Base-by-base conservation (phyloP, 495 filamentous ascomycete species). In the Aspergillus ostianus region DNA sequence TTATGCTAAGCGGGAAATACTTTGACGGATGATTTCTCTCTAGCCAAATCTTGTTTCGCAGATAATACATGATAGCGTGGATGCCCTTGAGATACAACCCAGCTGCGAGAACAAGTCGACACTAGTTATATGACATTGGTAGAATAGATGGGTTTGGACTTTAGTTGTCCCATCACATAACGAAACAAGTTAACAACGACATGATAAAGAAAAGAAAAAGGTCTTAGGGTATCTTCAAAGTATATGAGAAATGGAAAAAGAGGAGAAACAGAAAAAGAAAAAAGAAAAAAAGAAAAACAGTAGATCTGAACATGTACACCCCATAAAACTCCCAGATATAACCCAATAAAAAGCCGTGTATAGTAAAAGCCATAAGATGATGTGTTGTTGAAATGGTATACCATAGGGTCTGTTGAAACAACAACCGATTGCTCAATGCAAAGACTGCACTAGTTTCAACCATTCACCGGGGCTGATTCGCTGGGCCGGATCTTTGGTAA, bases 401-500 rank as follows among this genome's bases (percentile, higher is more conserved):
- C n/a, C n/a, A n/a, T n/a, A 41, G 45, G 8, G 27, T 29, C 12
- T 27, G n/a, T 46, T 47, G 27, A 32, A 21, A 46, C 1, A 12
- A 15, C 3, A 41, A 15, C 10, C 15, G 46, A 15, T 4, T 19
- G 17, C 18, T 55, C 53, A 67, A 2, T 30, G 47, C 18, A 57
- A 4, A 21, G 48, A 6, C 26, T 59, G 27, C 12, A 58, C 47
- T 21, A 64, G 47, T 3, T 60, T 50, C 51, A 74, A 45, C 77
- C 81, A 80, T 18, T 81, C 64, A 18, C 55, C 36, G 17, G 76
- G 66, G 13, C 53, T 36, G 53, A 72, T 67, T 47, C 83, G 69
- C 59, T 71, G 55, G n/a, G 47, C 58, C 4, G 74, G 68, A n/a
- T 79, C 71, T 62, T 77, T 82, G n/a, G 47, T 53, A 61, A 82